These are phyloP conservation scores for Komagataella mondaviorum DNA, from an alignment of 805 yeast species.

Conservation along the genomic window DNA sequence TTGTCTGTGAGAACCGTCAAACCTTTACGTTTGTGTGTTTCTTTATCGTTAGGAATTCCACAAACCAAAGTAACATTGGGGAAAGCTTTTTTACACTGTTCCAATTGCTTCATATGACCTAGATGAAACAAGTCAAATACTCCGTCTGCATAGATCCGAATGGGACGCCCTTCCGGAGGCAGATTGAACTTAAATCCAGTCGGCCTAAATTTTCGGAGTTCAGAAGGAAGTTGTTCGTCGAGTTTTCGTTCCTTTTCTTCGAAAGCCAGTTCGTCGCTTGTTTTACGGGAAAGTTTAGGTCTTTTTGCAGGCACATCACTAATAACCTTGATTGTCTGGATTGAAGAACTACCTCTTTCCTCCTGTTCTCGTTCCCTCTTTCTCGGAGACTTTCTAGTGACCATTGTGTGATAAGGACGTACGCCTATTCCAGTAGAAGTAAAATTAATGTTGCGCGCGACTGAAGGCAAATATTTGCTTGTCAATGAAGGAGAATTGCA, in stretches of 20 bases:
- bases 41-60: slow-evolving; percentile 83
- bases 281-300: neutral
- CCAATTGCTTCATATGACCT: slow-evolving; percentile 96
- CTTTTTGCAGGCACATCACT: neutral
- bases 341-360: neutral
- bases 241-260: slow-evolving; percentile 38
- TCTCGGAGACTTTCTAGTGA: neutral
- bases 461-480: neutral
- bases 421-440: neutral
- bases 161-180: slow-evolving; percentile 79
- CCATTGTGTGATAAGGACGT: neutral
- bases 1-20: slow-evolving; percentile 79
- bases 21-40: slow-evolving; percentile 88
- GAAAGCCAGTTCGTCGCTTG: neutral
- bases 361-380: neutral
- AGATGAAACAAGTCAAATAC: slow-evolving; percentile 93
- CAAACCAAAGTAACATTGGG: slow-evolving; percentile 76
- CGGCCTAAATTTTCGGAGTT: slow-evolving; percentile 68
- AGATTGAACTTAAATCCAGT: slow-evolving; percentile 61
- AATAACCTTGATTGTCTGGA: neutral
- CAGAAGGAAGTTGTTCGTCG: slow-evolving; percentile 54
- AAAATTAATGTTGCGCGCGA: neutral
- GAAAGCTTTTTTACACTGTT: slow-evolving; percentile 89
- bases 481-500: no score
- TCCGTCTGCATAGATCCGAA: slow-evolving; percentile 96